Percentiles rank a stretch among this genome's conserved stretches.
Evolutionary conservation across 306 rosid genomes (phyloP).

Genomic region (Trifolium pratense): DNA sequence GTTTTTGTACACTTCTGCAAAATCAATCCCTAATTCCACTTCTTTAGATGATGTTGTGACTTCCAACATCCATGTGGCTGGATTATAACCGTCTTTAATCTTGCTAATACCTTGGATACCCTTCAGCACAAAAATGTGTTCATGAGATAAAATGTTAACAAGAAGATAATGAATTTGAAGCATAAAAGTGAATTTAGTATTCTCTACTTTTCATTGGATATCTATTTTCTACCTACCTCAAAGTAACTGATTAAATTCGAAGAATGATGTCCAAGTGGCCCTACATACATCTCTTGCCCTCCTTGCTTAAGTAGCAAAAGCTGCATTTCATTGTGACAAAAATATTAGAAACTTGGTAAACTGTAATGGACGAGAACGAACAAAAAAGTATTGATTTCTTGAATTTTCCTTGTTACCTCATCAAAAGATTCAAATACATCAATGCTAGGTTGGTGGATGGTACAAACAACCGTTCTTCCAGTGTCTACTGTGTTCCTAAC

Average conservation of each 20-base stretch:
- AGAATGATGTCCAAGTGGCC: slow-evolving; percentile 57
- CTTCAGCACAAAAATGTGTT: slow-evolving; percentile 41
- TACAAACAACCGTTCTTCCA: slow-evolving; percentile 73
- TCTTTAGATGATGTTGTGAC: slow-evolving; percentile 50
- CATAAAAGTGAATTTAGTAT: slow-evolving; percentile 12
- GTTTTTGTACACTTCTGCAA: slow-evolving; percentile 47
- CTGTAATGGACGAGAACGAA: slow-evolving; percentile 18
- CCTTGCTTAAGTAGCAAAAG: slow-evolving; percentile 61
- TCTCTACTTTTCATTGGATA: slow-evolving; percentile 9
- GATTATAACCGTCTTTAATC: slow-evolving; percentile 57
- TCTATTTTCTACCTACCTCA: slow-evolving; percentile 47
- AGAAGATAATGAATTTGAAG: not conserved
- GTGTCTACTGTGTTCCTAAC: slow-evolving; percentile 75
- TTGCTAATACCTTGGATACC: slow-evolving; percentile 50
- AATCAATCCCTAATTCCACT: slow-evolving; percentile 50
- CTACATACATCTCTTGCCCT: slow-evolving; percentile 58
- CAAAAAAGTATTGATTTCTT: not conserved
- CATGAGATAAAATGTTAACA: not conserved
- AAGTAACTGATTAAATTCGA: slow-evolving; percentile 50
- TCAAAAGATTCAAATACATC: slow-evolving; percentile 71
- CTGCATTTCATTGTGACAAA: slow-evolving; percentile 42
- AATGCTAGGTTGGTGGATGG: slow-evolving; percentile 76
- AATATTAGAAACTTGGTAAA: slow-evolving; percentile 24
- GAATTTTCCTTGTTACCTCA: slow-evolving; percentile 47
- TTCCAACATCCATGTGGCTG: slow-evolving; percentile 66